A percentile compares a stretch with the other conserved stretches of the same genome.
phyloP scores from a whole-genome alignment of 495 filamentous ascomycete species.

The Neurospora sublineolata region DNA sequence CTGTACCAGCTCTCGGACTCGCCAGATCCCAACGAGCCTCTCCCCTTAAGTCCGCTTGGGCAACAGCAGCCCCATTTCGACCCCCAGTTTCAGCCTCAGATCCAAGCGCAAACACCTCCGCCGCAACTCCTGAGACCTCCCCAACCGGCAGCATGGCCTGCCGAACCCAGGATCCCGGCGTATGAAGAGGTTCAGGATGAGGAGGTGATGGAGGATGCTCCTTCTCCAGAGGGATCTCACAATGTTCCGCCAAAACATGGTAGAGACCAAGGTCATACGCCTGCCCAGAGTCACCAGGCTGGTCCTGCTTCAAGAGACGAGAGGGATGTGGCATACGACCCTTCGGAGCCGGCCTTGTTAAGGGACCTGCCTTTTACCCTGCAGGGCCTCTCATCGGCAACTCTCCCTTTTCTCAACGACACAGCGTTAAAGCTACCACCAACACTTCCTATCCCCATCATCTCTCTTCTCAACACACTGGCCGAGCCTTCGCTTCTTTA shows the following conservation, averaged over 20 bases:
- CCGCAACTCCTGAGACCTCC: not conserved
- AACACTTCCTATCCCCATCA: conserved; percentile 69
- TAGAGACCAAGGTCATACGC: conserved; percentile 13
- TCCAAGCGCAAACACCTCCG: not conserved
- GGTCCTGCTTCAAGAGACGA: not conserved
- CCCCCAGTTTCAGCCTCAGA: not conserved
- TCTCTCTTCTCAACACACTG: conserved; percentile 78
- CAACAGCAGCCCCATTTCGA: conserved; percentile 9
- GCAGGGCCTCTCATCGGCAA: conserved; percentile 80
- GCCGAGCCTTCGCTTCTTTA: conserved; percentile 92
- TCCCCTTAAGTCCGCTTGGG: conserved; percentile 19
- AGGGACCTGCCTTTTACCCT: conserved; percentile 89
- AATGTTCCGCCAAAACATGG: conserved; percentile 23
- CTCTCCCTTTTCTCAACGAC: conserved; percentile 60
- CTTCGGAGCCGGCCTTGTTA: conserved; percentile 63
- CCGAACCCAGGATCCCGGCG: conserved; percentile 1
- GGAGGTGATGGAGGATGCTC: conserved; percentile 41
- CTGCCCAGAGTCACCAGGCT: not conserved
- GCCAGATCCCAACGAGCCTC: conserved; percentile 34
- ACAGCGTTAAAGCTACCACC: conserved; percentile 60
- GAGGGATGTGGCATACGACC: conserved; percentile 13
- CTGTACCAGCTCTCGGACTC: conserved; percentile 70
- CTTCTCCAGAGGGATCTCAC: conserved; percentile 41
- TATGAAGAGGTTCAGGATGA: conserved; percentile 21
- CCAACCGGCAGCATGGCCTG: not conserved